Evolutionary conservation across 441 rosid genomes (phyloP).

Genomic region (Daphne laureola): DNA sequence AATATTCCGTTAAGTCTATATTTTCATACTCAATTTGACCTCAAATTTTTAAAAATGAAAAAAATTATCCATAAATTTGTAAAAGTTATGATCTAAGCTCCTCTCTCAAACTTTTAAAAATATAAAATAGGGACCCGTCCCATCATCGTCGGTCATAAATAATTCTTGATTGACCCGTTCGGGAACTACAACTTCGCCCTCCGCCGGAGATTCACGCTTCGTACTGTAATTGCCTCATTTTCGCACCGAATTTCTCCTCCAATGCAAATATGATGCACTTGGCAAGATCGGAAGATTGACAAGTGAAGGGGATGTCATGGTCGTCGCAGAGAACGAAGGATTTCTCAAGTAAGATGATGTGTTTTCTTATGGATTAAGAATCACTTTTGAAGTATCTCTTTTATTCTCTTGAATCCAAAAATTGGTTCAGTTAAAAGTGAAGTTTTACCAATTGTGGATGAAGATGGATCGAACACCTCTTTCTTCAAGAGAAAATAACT

Average conservation of each 20-base stretch:
- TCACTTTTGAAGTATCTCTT: too few species aligned
- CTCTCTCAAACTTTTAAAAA: too few species aligned
- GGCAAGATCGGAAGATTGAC: constrained; percentile 11
- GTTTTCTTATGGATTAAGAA: too few species aligned
- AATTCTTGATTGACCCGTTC: constrained; percentile 21
- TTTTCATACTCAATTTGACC: constrained; percentile 5
- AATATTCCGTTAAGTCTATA: too few species aligned
- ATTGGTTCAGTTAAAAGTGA: too few species aligned
- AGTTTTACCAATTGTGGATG: too few species aligned
- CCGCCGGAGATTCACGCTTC: constrained; percentile 27
- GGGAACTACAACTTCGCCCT: constrained; percentile 15
- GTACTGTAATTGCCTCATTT: constrained; percentile 18
- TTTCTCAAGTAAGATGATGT: too few species aligned
- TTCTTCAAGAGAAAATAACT: too few species aligned
- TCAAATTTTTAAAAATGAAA: constrained; percentile 6
- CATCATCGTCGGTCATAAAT: constrained; percentile 19
- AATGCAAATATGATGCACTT: constrained; percentile 15
- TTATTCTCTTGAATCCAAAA: too few species aligned
- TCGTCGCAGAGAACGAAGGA: constrained; percentile 29
- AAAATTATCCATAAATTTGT: too few species aligned
- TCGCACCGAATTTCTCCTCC: constrained; percentile 5
- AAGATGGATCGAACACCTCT: too few species aligned
- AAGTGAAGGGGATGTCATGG: constrained; percentile 18
- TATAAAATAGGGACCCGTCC: not conserved
- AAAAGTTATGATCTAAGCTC: too few species aligned